Conservation (phyloP, 2,329 filamentous ascomycete genomes). For the Torrubiella hemipterigena region DNA sequence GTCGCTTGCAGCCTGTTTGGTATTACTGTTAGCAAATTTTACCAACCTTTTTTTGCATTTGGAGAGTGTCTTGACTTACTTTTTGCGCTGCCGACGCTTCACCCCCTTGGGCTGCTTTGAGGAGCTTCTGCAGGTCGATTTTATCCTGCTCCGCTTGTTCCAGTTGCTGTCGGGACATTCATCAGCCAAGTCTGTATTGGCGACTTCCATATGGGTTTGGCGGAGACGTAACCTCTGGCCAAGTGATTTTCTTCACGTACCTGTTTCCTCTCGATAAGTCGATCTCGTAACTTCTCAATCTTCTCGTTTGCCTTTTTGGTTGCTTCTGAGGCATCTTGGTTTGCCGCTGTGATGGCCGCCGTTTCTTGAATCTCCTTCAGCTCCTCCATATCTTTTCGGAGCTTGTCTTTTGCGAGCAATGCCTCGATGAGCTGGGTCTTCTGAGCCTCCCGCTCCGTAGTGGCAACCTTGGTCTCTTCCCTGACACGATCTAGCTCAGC, state of each 20-base stretch:
- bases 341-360: constrained; percentile 19
- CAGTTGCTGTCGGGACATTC: constrained; percentile 40
- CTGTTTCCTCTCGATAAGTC: constrained; percentile 45
- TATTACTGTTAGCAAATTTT: constrained; percentile 2
- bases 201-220: not conserved
- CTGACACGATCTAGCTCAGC: constrained; percentile 45
- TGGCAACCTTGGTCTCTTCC: constrained; percentile 34
- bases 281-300: constrained; percentile 44
- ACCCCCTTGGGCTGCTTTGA: constrained; percentile 40
- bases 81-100: constrained; percentile 37
- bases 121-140: constrained; percentile 40
- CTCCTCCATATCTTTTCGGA: constrained; percentile 41
- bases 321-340: constrained; percentile 21
- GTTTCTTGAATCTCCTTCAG: constrained; percentile 28
- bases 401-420: constrained; percentile 47
- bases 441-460: constrained; percentile 41
- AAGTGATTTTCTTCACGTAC: constrained; percentile 29
- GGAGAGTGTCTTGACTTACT: constrained; percentile 25
- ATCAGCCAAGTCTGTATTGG: not conserved
- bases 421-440: constrained; percentile 49
- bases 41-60: constrained; percentile 2
- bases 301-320: constrained; percentile 35
- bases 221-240: not conserved
- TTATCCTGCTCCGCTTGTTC: constrained; percentile 45
- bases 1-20: constrained; percentile 33